Evolutionary conservation across 2,329 filamentous ascomycete genomes (phyloP), one percentile per base, ranked within the genome.

Genomic region (Endothia cerciana): DNA sequence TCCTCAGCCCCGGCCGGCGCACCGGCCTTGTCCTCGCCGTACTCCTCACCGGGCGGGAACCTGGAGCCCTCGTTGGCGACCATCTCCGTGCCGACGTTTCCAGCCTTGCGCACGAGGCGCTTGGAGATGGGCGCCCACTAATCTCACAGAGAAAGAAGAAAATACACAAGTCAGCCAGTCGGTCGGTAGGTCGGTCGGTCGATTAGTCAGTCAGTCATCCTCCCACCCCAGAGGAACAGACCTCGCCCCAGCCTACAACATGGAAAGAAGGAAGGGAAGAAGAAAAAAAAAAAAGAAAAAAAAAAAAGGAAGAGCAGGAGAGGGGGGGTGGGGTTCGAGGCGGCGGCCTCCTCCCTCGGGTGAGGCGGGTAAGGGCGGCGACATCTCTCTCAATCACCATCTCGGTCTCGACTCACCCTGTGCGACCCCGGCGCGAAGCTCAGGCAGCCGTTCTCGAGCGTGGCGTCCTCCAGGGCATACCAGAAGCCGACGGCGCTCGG

Each of bases 391-490:
- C 22, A 25, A 13, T 45, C 41, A 7, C 41, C n/a, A 15, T 4
- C 41, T 19, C 41, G 4, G 1, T n/a, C 41, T n/a, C 17, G 8
- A 40, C 62, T 15, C 28, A 70, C 69, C 69, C 83, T 87, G 75
- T 98, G 94, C 71, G 89, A 93, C 0, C 94, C 94, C 0, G 88
- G 89, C 71, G 93, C 85, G 79, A 98, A 97, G 69, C 90, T 92
- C 73, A 99, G 77, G 73, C 94, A 97, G 1, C 93, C 95, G 77
- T 99, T 99, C 75, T 90, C 88, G 0, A 84, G 81, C 8, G 91
- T 94, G 28, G 93, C 92, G 77, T 98, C 94, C 80, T 99, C 94
- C 47, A 99, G 85, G 15, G 95, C 95, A 77, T 97, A 97, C 95
- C 95, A 99, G 81, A 94, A 98, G 0, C 95, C 95, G 2, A 98